These are phyloP conservation scores for Mycena polygramma DNA, from an alignment of 768 basidiomycete genomes.

Conservation along the genomic window DNA sequence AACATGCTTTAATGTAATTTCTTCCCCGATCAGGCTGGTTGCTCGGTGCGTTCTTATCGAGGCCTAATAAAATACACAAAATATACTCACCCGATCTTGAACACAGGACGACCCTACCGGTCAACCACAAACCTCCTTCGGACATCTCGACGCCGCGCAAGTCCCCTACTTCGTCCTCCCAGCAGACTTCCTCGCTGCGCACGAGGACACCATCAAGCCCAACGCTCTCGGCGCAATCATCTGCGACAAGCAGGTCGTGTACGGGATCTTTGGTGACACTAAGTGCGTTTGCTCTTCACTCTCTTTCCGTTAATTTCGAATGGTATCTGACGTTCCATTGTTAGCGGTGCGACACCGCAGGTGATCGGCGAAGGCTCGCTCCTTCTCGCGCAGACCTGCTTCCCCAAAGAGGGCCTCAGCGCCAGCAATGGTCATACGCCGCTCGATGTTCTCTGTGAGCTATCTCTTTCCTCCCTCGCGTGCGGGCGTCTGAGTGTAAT, in stretches of 20 bases:
- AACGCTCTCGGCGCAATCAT: constrained; percentile 1
- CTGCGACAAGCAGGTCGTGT: not conserved
- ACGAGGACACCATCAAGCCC: not conserved
- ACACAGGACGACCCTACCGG: not conserved
- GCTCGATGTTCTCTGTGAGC: not conserved
- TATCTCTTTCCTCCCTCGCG: not conserved
- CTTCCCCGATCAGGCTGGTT: not conserved
- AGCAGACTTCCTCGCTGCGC: not conserved
- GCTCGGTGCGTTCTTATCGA: not conserved
- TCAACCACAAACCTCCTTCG: not conserved
- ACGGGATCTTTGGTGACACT: constrained; percentile 6
- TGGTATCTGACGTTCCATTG: not conserved
- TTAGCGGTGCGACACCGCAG: not conserved
- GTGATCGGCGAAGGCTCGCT: constrained; percentile 9
- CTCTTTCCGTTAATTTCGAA: too few relatives aligned
- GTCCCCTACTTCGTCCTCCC: constrained; percentile 5
- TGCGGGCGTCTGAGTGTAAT: not conserved
- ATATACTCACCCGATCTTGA: not conserved
- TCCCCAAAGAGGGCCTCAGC: not conserved
- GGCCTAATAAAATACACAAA: too few relatives aligned
- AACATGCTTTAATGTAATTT: too few relatives aligned
- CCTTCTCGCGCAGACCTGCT: constrained; percentile 1
- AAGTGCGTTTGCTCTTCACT: not conserved
- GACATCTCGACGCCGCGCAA: not conserved
- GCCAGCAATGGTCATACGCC: not conserved